Percentiles rank a stretch among this genome's conserved stretches.
Conservation (phyloP, 2,329 filamentous ascomycete species). For the Pestalotiopsis sp. region DNA sequence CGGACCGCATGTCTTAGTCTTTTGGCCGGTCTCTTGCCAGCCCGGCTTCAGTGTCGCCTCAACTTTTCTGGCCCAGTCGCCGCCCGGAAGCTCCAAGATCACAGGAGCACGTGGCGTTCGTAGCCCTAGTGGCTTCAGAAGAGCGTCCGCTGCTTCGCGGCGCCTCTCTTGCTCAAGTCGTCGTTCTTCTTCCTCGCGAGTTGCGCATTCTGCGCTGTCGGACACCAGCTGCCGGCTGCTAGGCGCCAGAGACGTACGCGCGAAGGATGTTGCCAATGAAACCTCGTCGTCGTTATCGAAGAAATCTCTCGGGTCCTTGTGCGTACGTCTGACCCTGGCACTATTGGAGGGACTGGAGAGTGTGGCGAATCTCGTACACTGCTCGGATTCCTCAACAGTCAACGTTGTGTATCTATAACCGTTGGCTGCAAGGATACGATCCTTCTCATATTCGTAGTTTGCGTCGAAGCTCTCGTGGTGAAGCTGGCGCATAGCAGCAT, state of each 20-base stretch:
- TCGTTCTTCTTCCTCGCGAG: background rate
- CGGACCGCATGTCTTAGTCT: constrained; percentile 21
- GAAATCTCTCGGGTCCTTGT: constrained; percentile 1
- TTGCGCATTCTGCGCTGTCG: background rate
- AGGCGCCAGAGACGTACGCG: background rate
- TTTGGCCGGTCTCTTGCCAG: no score
- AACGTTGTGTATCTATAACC: background rate
- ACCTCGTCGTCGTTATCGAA: constrained; percentile 6
- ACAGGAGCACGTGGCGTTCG: constrained; percentile 22
- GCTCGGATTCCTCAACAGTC: background rate
- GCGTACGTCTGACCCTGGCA: background rate
- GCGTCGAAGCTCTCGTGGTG: background rate
- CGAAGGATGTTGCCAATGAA: background rate
- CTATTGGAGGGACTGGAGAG: background rate
- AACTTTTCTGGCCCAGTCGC: constrained; percentile 26
- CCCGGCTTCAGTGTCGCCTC: constrained; percentile 14
- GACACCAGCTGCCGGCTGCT: background rate
- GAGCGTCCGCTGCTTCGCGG: constrained; percentile 1
- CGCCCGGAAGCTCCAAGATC: constrained; percentile 19
- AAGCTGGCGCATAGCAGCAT: background rate
- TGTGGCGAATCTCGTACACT: background rate
- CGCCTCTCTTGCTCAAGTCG: background rate
- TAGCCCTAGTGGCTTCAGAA: constrained; percentile 23
- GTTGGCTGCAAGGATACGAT: background rate
- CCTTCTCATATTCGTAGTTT: background rate